Base-by-base conservation (phyloP, 345 rosid species). In the Syzygium oleosum region DNA sequence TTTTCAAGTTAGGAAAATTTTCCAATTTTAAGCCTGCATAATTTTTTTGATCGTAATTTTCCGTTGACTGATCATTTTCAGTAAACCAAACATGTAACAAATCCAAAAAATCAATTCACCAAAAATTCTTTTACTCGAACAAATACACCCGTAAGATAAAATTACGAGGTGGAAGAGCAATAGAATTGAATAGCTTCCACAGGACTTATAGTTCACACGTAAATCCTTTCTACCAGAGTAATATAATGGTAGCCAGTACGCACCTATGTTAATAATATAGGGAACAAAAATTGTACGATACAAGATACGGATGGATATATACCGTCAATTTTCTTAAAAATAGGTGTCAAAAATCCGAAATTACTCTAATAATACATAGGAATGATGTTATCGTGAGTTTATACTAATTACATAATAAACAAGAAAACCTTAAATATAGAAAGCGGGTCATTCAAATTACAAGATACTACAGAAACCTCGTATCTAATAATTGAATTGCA, bases 301-400 rank as follows among this genome's bases (percentile, higher is more conserved):
- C 23, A 19, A 21, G 23, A 68, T 31, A 68, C 4, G 2, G 46
- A 68, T 4, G 12, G 46, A 68, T 4, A 34, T 68, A 68, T 16
- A 31, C 41, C 21, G 10, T 31, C 38, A 17, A 4, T 34, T 34
- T 68, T 17, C 4, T 56, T 23, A 3, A 56, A 56, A 56, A 22
- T 8, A 56, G 5, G 11, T 23, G 46, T 34, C 3, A 34, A 1
- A 31, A 31, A 29, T 68, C 9, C 2, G 3, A 34, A 9, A 0
- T 41, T 54, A 6, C 23, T 54, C 3, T 54, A 6, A 31, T 38
- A 2, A 68, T 9, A 68, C 5, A 9, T 3, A 1, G 3, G 46
- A 68, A 9, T 34, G 38, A 68, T 31, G 79, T 68, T 68, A 5
- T 10, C 4, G 13, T 31, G 46, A 34, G 46, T 12, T 41, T 34